Evolutionary conservation across 352 stramenopile genomes (phyloP).

Genomic region (Pythium dissotocum): DNA sequence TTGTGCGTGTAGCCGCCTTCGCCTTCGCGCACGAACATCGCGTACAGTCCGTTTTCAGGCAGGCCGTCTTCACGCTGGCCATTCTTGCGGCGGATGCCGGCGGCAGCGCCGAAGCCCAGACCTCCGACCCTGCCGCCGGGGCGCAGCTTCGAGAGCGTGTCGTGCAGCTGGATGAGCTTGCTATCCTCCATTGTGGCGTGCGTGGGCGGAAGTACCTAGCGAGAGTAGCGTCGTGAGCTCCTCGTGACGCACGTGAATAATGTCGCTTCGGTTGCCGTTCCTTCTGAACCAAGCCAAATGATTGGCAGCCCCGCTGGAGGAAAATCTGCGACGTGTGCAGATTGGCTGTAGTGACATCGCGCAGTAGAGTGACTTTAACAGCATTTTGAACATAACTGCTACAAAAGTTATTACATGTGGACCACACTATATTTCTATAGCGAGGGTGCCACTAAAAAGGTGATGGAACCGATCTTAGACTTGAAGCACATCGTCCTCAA

Average conservation of each 20-base stretch:
- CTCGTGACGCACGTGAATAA: constrained; percentile 5
- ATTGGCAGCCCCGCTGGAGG: constrained; percentile 9
- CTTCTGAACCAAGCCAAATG: constrained; percentile 14
- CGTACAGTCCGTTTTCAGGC: constrained; percentile 80
- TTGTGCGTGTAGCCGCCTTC: constrained; percentile 79
- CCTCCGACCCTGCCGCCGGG: constrained; percentile 83
- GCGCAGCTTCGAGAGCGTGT: constrained; percentile 84
- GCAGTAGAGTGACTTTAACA: constrained; percentile 9
- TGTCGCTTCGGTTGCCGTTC: not conserved
- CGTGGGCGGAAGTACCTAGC: not conserved
- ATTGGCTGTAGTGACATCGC: constrained; percentile 1
- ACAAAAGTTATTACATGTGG: not conserved
- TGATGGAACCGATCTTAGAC: not conserved
- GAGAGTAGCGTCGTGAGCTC: not conserved
- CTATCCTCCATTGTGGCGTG: constrained; percentile 67
- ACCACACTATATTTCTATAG: not conserved
- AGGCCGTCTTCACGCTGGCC: constrained; percentile 71
- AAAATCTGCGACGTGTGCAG: constrained; percentile 17
- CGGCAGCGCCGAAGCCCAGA: constrained; percentile 60
- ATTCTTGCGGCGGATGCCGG: constrained; percentile 46
- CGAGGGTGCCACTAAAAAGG: not conserved
- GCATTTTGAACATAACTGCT: not conserved
- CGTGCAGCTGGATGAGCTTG: constrained; percentile 85
- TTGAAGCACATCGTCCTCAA: not conserved
- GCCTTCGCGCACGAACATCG: constrained; percentile 84